Percentiles rank a stretch among this genome's conserved stretches.
These are phyloP conservation scores for Fomitopsis pinicola DNA, from an alignment of 1,284 basidiomycete genomes.

Conservation along the genomic window DNA sequence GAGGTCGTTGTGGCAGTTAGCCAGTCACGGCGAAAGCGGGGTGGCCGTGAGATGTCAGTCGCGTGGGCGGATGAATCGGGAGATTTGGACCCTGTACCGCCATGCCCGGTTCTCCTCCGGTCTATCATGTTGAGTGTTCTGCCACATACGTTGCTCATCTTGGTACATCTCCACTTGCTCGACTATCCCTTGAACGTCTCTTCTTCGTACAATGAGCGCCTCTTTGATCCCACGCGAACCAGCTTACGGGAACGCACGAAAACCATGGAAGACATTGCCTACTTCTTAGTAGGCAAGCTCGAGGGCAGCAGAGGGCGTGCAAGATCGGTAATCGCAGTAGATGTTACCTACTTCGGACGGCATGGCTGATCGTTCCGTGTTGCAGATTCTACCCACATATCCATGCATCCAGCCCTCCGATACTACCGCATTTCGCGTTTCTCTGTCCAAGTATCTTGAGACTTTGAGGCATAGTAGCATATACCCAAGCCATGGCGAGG, in stretches of 20 bases:
- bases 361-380: not conserved
- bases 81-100: not conserved
- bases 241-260: conserved; percentile 46
- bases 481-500: conserved; percentile 20
- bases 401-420: conserved; percentile 48
- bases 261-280: conserved; percentile 46
- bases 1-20: too few relatives aligned
- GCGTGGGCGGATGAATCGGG: not conserved
- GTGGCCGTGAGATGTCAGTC: not conserved
- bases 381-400: conserved; percentile 42
- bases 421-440: conserved; percentile 43
- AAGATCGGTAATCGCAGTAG: conserved; percentile 29
- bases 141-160: conserved; percentile 33
- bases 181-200: conserved; percentile 39
- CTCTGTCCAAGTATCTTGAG: conserved; percentile 47
- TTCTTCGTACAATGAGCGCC: conserved; percentile 41
- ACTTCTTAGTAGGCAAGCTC: conserved; percentile 43
- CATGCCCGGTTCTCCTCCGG: not conserved
- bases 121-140: conserved; percentile 8
- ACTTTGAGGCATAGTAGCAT: conserved; percentile 34
- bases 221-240: conserved; percentile 39
- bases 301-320: conserved; percentile 31
- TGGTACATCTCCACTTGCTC: conserved; percentile 47
- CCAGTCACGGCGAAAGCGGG: too few relatives aligned
- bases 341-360: conserved; percentile 2